Evolutionary conservation across 352 stramenopile genomes (phyloP).

Genomic region (Pythium coloratum): DNA sequence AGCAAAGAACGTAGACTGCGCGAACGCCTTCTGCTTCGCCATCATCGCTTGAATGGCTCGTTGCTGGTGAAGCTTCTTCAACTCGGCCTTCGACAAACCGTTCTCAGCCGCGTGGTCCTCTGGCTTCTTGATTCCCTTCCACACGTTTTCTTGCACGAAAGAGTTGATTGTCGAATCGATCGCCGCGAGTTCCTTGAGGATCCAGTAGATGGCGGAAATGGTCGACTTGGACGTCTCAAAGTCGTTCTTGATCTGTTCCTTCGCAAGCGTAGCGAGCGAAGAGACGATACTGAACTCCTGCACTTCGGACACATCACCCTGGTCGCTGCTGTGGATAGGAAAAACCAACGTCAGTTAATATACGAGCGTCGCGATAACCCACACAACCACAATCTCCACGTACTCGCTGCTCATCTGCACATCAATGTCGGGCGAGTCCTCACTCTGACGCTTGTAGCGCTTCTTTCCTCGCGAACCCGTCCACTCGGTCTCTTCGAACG

Average conservation of each 20-base stretch:
- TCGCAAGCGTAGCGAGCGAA: conserved; percentile 55
- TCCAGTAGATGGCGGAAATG: conserved; percentile 80
- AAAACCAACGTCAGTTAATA: conserved; percentile 11
- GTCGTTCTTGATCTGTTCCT: conserved; percentile 74
- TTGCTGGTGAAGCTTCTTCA: conserved; percentile 81
- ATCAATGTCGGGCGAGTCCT: conserved; percentile 42
- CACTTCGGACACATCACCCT: conserved; percentile 52
- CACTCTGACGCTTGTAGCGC: conserved; percentile 57
- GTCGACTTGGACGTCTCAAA: conserved; percentile 80
- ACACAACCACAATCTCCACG: conserved; percentile 9
- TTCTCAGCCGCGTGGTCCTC: conserved; percentile 51
- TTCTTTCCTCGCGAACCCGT: conserved; percentile 55
- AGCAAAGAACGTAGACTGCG: conserved; percentile 62
- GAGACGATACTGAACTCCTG: conserved; percentile 64
- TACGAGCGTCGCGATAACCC: background rate
- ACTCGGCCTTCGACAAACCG: conserved; percentile 64
- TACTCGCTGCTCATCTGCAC: conserved; percentile 76
- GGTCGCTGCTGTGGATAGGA: conserved; percentile 40
- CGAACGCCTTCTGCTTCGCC: conserved; percentile 75
- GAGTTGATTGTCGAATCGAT: conserved; percentile 50
- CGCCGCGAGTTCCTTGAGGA: conserved; percentile 61
- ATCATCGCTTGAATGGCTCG: conserved; percentile 85
- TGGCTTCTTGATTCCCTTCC: conserved; percentile 64
- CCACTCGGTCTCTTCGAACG: conserved; percentile 60
- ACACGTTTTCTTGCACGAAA: conserved; percentile 63